Conservation (phyloP, 768 basidiomycete genomes). For the Amanita inopinata region DNA sequence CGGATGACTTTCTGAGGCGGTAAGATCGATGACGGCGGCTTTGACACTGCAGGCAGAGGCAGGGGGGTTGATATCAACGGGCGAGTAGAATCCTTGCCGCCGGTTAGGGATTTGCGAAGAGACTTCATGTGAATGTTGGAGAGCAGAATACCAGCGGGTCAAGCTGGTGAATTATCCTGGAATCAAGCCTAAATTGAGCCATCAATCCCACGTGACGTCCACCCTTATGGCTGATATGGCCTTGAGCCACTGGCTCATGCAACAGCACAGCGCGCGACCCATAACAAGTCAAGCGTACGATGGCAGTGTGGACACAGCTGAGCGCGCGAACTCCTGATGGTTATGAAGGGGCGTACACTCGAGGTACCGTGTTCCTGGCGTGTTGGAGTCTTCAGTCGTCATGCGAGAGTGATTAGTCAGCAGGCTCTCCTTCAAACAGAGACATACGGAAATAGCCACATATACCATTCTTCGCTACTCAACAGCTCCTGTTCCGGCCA, state of each 20-base stretch:
- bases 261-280: too few species aligned
- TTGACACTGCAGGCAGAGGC: conserved; percentile 58
- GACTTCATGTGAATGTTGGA: conserved; percentile 66
- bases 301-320: too few species aligned
- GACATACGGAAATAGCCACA: conserved; percentile 12
- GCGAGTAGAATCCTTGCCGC: conserved; percentile 43
- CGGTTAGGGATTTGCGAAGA: conserved; percentile 72
- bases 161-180: background rate
- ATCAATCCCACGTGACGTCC: too few species aligned
- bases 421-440: conserved; percentile 17
- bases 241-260: too few species aligned
- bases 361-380: too few species aligned
- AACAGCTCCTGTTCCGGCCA: conserved; percentile 11
- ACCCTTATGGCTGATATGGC: too few species aligned
- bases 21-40: conserved; percentile 57
- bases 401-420: conserved; percentile 2
- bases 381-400: too few species aligned
- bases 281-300: too few species aligned
- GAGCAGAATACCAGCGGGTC: background rate
- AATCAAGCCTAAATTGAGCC: background rate
- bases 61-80: conserved; percentile 64
- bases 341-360: too few species aligned
- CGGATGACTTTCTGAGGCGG: conserved; percentile 96
- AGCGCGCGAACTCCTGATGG: too few species aligned
- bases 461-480: conserved; percentile 11